Evolutionary conservation across 2,329 filamentous ascomycete species (phyloP), one percentile per base, ranked within the genome.

Genomic region (Ophiocordyceps camponoti-floridani): DNA sequence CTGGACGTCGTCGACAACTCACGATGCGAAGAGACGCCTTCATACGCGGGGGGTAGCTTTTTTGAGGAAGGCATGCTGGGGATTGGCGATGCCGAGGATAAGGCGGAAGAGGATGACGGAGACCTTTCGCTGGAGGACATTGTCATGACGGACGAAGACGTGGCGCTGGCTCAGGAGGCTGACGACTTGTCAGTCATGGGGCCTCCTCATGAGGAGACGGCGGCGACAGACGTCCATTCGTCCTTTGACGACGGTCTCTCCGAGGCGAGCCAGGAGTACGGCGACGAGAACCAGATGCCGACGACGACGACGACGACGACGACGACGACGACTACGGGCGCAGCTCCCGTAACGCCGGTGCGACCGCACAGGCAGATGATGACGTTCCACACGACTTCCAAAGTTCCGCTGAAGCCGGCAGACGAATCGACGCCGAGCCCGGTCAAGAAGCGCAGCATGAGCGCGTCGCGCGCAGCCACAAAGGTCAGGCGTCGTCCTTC

Each of bases 351-450:
- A 8, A 83, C 79, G 1, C 79, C 79, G 0, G 62, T 69, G 43
- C 70, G 74, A 14, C 60, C 63, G 0, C 23, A 37, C 3, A 53
- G 67, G n/a, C 62, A 59, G n/a, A 62, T 60, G 14, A 67, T 68
- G 45, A 52, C 55, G 3, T 74, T 81, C 49, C 75, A 83, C 58
- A 88, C 84, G 0, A 77, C 84, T 0, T 83, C 80, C 26, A 88
- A 87, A 61, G 76, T 88, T 4, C 82, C 83, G 1, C 62, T 88
- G 38, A 85, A 84, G 58, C 67, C 77, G 4, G 77, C 78, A 23
- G 80, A 75, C 53, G 61, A 82, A 55, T 62, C 71, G 53, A 63
- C 73, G 44, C 61, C 72, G 31, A 62, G 64, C 46, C 58, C 67
- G 48, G 51, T 61, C 41, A 73, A 70, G 56, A 67, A 66, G 50